Evolutionary conservation across 1,139 yeast genomes (phyloP).

Genomic region (Schwanniomyces etchellsii): DNA sequence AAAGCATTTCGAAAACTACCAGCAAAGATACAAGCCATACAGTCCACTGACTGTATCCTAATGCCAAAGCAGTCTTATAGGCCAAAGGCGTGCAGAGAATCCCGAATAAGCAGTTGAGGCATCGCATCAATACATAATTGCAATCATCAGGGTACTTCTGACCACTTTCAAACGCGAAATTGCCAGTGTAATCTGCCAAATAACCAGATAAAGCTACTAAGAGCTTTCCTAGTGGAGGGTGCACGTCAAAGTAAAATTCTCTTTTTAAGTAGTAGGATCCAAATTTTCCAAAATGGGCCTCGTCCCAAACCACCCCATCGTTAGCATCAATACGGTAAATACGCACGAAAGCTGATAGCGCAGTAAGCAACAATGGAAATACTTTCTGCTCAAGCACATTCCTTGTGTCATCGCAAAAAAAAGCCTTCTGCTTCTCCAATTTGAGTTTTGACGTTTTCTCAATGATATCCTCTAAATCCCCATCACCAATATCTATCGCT

Average conservation of each 20-base stretch:
- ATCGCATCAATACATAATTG: constrained; percentile 56
- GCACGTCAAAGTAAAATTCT: constrained; percentile 72
- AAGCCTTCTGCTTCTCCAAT: constrained; percentile 5
- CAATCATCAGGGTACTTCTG: constrained; percentile 46
- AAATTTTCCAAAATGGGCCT: constrained; percentile 79
- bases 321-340: constrained; percentile 61
- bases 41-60: constrained; percentile 42
- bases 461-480: constrained; percentile 22
- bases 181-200: constrained; percentile 63
- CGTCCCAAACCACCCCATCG: constrained; percentile 86
- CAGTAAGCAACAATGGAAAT: constrained; percentile 40
- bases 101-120: constrained; percentile 61
- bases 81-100: constrained; percentile 60
- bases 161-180: constrained; percentile 63
- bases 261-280: constrained; percentile 59
- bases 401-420: constrained; percentile 2
- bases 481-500: constrained; percentile 9
- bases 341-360: constrained; percentile 61
- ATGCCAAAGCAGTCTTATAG: constrained; percentile 49
- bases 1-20: constrained; percentile 63
- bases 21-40: constrained; percentile 51
- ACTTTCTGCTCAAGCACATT: constrained; percentile 14
- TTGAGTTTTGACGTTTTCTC: constrained; percentile 20
- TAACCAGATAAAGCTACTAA: constrained; percentile 63
- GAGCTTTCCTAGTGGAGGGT: constrained; percentile 74